Percentiles rank a stretch among this genome's conserved stretches.
These are phyloP conservation scores for Leccinum obscurum DNA, from an alignment of 768 basidiomycete genomes.

Conservation along the genomic window DNA sequence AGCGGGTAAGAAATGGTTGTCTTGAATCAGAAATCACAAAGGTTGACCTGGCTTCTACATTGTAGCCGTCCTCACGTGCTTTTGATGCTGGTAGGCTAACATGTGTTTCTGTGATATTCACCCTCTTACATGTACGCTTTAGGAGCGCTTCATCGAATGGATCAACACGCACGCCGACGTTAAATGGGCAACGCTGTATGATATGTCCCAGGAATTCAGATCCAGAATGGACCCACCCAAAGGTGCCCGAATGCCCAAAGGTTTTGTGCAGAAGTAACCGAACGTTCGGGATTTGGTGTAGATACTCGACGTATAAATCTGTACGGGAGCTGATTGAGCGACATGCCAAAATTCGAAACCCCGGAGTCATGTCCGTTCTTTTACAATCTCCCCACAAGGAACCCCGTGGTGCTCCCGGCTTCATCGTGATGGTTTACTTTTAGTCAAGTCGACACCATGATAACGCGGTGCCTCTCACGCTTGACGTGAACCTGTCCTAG, in stretches of 20 bases:
- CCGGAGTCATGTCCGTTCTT: neutral
- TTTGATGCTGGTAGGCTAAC: conserved; percentile 59
- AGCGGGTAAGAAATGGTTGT: conserved; percentile 48
- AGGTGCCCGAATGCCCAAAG: conserved; percentile 58
- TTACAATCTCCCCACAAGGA: neutral
- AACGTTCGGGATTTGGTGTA: conserved; percentile 5
- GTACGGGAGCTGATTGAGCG: neutral
- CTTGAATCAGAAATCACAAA: neutral
- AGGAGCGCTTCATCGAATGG: conserved; percentile 77
- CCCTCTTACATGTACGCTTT: neutral
- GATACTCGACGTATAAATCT: neutral
- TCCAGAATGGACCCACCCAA: conserved; percentile 46
- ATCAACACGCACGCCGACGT: conserved; percentile 68
- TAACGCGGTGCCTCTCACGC: conserved; percentile 9
- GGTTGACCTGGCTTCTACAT: conserved; percentile 4
- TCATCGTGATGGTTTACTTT: neutral
- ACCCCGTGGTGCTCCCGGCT: neutral
- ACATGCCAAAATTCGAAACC: conserved; percentile 3
- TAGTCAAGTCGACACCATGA: conserved; percentile 3
- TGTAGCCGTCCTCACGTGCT: conserved; percentile 65
- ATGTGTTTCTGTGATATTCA: neutral
- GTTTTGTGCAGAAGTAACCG: conserved; percentile 24
- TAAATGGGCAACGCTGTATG: conserved; percentile 69
- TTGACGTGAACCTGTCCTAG: conserved; percentile 4
- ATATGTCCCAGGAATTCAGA: conserved; percentile 66